phyloP scores from a whole-genome alignment of 768 basidiomycete species.

The Lepiota brunneoincarnata region DNA sequence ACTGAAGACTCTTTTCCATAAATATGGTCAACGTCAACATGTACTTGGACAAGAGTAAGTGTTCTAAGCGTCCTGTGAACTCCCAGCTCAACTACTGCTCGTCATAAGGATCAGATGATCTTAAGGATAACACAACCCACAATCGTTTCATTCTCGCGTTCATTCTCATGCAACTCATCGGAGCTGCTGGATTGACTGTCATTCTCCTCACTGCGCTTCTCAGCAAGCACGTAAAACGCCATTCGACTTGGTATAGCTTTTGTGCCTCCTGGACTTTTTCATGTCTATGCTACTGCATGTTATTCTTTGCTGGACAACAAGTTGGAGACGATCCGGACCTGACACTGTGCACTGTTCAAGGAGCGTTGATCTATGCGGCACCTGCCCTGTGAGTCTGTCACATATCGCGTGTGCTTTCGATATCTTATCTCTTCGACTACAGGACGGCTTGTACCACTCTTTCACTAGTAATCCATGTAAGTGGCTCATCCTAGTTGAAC shows the following conservation, averaged over 20 bases:
- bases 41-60: conserved; percentile 2
- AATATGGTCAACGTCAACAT: not conserved
- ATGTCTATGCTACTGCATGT: conserved; percentile 26
- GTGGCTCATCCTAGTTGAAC: not conserved
- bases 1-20: not conserved
- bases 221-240: conserved; percentile 25
- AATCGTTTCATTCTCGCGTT: conserved; percentile 22
- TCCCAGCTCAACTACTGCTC: not conserved
- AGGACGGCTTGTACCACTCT: conserved; percentile 28
- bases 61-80: not conserved
- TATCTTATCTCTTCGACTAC: not conserved
- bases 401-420: not conserved
- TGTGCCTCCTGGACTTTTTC: conserved; percentile 28
- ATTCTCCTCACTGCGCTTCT: conserved; percentile 25
- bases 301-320: conserved; percentile 29
- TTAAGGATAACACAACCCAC: not conserved
- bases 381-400: conserved; percentile 25
- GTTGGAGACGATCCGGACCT: conserved; percentile 19
- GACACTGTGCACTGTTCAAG: conserved; percentile 25
- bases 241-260: conserved; percentile 33
- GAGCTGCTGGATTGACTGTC: conserved; percentile 21
- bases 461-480: conserved; percentile 25
- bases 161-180: conserved; percentile 25
- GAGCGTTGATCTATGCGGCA: conserved; percentile 29
- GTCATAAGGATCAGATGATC: not conserved